Conservation (phyloP, 2,329 filamentous ascomycete genomes). For the Penicillium glabrum region DNA sequence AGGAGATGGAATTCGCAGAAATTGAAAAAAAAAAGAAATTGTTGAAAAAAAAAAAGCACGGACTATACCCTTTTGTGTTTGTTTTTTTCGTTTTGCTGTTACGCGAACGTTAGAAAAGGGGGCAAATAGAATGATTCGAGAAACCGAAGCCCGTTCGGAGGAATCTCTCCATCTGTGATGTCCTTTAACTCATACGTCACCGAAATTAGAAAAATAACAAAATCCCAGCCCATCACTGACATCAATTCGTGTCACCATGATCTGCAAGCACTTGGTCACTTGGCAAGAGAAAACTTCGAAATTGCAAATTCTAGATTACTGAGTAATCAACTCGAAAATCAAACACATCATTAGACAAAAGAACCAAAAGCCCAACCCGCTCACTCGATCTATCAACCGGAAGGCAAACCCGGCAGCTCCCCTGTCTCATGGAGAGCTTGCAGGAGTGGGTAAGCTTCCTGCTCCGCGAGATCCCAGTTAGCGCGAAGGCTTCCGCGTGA, state of each 20-base stretch:
- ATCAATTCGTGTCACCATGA: constrained; percentile 1
- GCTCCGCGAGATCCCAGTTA: constrained; percentile 2
- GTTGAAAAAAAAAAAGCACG: not conserved
- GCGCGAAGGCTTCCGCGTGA: constrained; percentile 14
- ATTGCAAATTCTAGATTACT: not conserved
- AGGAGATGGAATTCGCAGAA: not conserved
- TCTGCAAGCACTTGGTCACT: not conserved
- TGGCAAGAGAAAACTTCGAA: not conserved
- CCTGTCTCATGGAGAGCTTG: not conserved
- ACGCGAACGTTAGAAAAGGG: not conserved
- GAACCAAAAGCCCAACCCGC: not conserved
- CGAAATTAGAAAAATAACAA: not conserved
- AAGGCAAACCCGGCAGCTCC: not conserved
- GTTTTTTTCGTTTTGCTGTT: not conserved
- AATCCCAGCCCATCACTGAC: not conserved
- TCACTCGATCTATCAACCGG: not conserved
- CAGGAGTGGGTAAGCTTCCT: not conserved
- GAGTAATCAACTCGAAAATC: not conserved
- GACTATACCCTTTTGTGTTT: not conserved
- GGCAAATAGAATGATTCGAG: not conserved
- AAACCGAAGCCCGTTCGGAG: not conserved
- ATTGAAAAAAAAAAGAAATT: not conserved
- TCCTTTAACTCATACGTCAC: constrained; percentile 1
- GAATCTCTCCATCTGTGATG: not conserved
- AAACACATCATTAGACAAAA: not conserved